Base-by-base conservation (phyloP, 305 asterid species). In the Galium porrigens region DNA sequence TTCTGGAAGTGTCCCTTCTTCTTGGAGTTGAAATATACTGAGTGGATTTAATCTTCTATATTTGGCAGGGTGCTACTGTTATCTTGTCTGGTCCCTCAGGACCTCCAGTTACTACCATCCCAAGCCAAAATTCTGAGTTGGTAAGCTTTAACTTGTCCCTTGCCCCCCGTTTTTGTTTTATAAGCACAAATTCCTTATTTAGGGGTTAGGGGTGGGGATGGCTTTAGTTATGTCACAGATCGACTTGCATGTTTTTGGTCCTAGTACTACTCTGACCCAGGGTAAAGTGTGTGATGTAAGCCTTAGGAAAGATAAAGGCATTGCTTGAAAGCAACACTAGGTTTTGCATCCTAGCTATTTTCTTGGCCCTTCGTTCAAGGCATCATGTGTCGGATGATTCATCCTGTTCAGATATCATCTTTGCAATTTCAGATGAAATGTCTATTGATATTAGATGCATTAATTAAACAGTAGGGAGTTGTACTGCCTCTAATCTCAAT, bases 71-170 rank as follows among this genome's bases (percentile, higher is more conserved):
- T 73, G 95, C 97, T 18, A 90, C 94, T 29, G 96, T 90, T 72
- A 83, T 90, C 65, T 77, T 90, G 72, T 90, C 97, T 58, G 97
- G 97, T 53, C 89, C 95, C 64, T 84, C 97, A 65, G 95, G 96
- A 29, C 95, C 95, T 77, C 94, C 97, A 32, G 94, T 90, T 54
- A 84, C 94, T 59, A 34, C 95, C 55, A 84, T 90, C 68, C 94
- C 96, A 20, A 80, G 83, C 79, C 96, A 84, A 78, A 90, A 84
- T 76, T 84, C 97, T 9, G 96, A 90, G 84, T 78, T 90, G 95
- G 97, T 90, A 80, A 94, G 52, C 20, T 46, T 77, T 66, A 58
- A 71, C 58, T 36, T 67, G 39, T 8, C 41, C n/a, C 56, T n/a
- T 0, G n/a, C 27, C 22, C 8, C 30, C 9, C 4, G 0, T n/a